Base-by-base conservation (phyloP, 2,329 filamentous ascomycete genomes). In the Microcyclosporella mali region DNA sequence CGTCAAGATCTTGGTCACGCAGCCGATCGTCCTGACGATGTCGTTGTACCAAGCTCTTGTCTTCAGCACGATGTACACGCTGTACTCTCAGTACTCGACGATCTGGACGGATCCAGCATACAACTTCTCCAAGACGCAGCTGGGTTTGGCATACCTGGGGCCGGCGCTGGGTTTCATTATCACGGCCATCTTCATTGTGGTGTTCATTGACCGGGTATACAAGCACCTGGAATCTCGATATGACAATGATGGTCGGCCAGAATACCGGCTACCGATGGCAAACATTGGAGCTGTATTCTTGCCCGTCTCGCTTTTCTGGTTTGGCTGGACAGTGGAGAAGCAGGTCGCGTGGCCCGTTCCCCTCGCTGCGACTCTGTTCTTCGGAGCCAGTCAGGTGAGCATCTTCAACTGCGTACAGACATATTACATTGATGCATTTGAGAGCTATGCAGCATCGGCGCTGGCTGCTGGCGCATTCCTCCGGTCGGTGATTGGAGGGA, bases 331-430 rank as follows among this genome's bases (percentile, higher is more conserved):
- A 0, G 64, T 70, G 0, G 60, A 71, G 35, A 61, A 58, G 31
- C 57, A 64, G 16, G 48, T 53, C 1, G 63, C 67, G 43, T 72
- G 68, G 68, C 55, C 63, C 27, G 61, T 62, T 3, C 60, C 64
- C 3, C 62, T 70, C 11, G 51, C 61, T 0, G 58, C 63, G 2
- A 71, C 68, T 1, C 66, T 68, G 41, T 67, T 69, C 52, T 73
- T 72, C 45, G 72, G 72, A 3, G 65, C 74, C 4, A 71, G 72
- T 1, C 71, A 75, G 41, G 70, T 76, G 4, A 68, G 71, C 50
- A 72, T 74, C 16, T 61, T 75, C 50, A 75, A 74, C 45, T 64
- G 64, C 8, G 70, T 72, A 6, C 73, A 77, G 44, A 76, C 75
- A 33, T 74, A 75, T 55, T 74, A 72, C 53, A 73, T 74, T 31